Evolutionary conservation across 148 eudicot species (phyloP).

Genomic region (Rhododendron ovatum): DNA sequence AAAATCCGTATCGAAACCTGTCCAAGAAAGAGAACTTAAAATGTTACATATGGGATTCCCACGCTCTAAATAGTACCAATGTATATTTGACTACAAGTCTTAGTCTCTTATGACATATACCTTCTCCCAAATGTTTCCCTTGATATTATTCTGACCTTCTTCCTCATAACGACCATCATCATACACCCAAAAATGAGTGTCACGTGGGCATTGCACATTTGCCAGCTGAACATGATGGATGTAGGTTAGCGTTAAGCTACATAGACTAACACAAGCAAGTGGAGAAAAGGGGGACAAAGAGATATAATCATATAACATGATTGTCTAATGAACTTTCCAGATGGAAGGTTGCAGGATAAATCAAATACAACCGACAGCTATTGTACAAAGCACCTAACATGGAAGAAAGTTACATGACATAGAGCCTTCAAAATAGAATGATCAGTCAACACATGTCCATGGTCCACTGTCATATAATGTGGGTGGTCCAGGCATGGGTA

Average conservation of each 20-base stretch:
- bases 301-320: background rate
- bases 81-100: background rate
- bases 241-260: constrained; percentile 3
- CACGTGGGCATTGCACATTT: constrained; percentile 96
- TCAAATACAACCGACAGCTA: background rate
- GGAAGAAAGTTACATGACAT: background rate
- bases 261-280: background rate
- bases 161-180: constrained; percentile 99
- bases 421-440: background rate
- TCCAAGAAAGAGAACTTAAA: constrained; percentile 5
- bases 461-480: background rate
- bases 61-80: background rate
- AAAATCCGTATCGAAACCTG: constrained; percentile 88
- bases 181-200: constrained; percentile 99
- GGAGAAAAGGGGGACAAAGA: background rate
- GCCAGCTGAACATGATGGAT: constrained; percentile 54
- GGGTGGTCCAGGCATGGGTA: background rate
- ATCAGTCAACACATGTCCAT: background rate
- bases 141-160: constrained; percentile 96
- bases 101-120: constrained; percentile 24
- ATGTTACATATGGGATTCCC: constrained; percentile 12
- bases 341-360: background rate
- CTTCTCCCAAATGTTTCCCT: constrained; percentile 99
- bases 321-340: background rate
- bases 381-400: background rate